These are phyloP conservation scores for Candida nemodendra DNA, from an alignment of 805 yeast species.

Conservation along the genomic window DNA sequence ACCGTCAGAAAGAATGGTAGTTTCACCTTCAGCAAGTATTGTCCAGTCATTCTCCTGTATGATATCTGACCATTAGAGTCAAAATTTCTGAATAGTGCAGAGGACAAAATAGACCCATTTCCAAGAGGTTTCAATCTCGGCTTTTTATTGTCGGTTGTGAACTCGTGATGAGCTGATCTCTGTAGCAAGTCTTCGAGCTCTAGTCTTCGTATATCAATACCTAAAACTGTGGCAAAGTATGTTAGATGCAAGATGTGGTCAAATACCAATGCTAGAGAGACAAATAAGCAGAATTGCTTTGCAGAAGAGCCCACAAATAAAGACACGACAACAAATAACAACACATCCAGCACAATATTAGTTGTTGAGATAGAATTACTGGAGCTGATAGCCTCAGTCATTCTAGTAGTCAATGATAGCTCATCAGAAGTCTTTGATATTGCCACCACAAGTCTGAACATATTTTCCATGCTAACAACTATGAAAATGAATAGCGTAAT, in stretches of 20 bases:
- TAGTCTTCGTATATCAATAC: conserved; percentile 63
- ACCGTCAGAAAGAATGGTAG: conserved; percentile 38
- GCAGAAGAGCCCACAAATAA: conserved; percentile 32
- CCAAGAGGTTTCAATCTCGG: conserved; percentile 19
- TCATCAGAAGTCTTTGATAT: conserved; percentile 43
- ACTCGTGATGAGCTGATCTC: conserved; percentile 17
- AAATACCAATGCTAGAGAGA: conserved; percentile 47
- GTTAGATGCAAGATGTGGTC: conserved; percentile 64
- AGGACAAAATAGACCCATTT: conserved; percentile 22
- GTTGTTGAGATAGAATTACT: conserved; percentile 39
- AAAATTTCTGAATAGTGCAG: conserved; percentile 14
- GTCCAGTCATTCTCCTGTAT: conserved; percentile 26
- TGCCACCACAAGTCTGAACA: conserved; percentile 43
- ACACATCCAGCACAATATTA: conserved; percentile 26
- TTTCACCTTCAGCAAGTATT: conserved; percentile 33
- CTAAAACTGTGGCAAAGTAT: conserved; percentile 61
- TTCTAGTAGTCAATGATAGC: conserved; percentile 36
- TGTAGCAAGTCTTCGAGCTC: conserved; percentile 57
- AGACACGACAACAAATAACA: conserved; percentile 23
- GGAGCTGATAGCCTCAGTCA: conserved; percentile 37
- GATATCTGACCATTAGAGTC: conserved; percentile 12
- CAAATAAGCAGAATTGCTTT: conserved; percentile 44
- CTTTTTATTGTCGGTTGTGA: conserved; percentile 2
- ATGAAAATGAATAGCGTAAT: conserved; percentile 41
- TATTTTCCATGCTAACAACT: conserved; percentile 46